These are phyloP conservation scores for Hyaloscypha variabilis DNA, from an alignment of 495 filamentous ascomycete species.

Conservation along the genomic window DNA sequence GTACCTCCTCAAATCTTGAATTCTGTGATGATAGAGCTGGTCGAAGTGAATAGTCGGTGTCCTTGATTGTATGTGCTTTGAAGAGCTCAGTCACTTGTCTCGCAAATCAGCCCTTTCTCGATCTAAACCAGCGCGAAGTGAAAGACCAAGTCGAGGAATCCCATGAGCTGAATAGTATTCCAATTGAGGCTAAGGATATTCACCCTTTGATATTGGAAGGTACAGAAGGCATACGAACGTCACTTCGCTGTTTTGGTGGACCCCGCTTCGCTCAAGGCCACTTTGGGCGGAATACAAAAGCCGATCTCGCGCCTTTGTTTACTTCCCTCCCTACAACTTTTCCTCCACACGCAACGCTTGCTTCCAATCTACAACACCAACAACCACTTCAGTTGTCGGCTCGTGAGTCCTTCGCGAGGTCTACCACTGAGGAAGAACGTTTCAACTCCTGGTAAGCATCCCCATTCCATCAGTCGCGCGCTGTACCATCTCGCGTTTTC, in stretches of 20 bases:
- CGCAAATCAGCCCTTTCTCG: not conserved
- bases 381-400: constrained; percentile 5
- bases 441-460: constrained; percentile 9
- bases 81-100: not conserved
- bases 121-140: not conserved
- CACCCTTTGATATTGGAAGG: not conserved
- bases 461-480: not conserved
- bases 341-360: not conserved
- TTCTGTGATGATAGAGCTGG: too few species aligned
- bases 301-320: not conserved
- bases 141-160: not conserved
- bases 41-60: too few species aligned
- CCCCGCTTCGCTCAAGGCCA: not conserved
- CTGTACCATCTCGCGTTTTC: not conserved
- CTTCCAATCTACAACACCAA: not conserved
- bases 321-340: constrained; percentile 15
- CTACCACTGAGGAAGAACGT: constrained; percentile 4
- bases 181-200: not conserved
- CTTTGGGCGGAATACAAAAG: not conserved
- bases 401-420: constrained; percentile 24
- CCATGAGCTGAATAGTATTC: not conserved
- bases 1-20: too few species aligned
- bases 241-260: not conserved
- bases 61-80: too few species aligned
- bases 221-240: not conserved